Evolutionary conservation across 345 rosid genomes (phyloP).

Genomic region (Brassica incana): DNA sequence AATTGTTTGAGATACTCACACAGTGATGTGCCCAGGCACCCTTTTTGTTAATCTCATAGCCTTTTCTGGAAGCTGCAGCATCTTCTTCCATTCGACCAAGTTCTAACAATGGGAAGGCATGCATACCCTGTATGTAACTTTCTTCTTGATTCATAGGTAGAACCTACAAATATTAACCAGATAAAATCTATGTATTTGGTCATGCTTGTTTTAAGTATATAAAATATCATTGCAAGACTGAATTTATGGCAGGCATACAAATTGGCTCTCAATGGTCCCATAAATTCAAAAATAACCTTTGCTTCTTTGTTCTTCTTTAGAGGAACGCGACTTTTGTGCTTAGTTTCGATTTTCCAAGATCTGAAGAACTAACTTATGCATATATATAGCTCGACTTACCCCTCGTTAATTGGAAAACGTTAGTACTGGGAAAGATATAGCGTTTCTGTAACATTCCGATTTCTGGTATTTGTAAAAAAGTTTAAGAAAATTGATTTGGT

Average conservation of each 20-base stretch:
- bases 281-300: not conserved
- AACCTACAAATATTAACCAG: conserved; percentile 48
- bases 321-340: too few relatives aligned
- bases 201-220: too few relatives aligned
- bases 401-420: not conserved
- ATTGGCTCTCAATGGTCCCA: not conserved
- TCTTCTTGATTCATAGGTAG: conserved; percentile 62
- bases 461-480: not conserved
- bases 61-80: conserved; percentile 73
- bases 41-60: conserved; percentile 62
- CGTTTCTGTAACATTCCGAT: not conserved
- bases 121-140: conserved; percentile 73
- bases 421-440: not conserved
- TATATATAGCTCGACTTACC: not conserved
- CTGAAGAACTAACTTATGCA: too few relatives aligned
- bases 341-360: too few relatives aligned
- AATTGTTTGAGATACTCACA: conserved; percentile 48
- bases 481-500: not conserved
- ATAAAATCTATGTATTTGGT: not conserved
- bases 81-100: conserved; percentile 81
- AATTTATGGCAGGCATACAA: not conserved
- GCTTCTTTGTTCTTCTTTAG: too few relatives aligned
- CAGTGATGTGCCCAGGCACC: conserved; percentile 90
- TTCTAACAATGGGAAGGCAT: conserved; percentile 85
- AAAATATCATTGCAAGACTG: not conserved